Conservation (phyloP, 768 basidiomycete species). For the Cystofilobasidium bisporidii region DNA sequence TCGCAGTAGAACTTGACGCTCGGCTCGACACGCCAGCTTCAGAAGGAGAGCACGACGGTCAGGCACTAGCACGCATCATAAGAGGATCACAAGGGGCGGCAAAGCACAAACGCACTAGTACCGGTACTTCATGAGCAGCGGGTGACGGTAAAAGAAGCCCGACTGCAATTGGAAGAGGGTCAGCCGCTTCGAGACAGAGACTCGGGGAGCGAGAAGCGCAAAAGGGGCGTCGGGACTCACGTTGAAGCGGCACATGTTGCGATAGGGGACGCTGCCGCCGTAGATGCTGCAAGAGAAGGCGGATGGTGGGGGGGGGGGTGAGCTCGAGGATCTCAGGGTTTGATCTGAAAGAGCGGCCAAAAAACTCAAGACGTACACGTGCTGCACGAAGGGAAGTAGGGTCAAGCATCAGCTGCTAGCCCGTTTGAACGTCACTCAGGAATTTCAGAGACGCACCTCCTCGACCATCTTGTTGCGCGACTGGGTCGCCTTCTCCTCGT, state of each 20-base stretch:
- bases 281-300: conserved; percentile 3
- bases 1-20: conserved; percentile 57
- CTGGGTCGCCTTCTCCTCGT: conserved; percentile 56
- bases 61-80: too few species aligned
- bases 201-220: not conserved
- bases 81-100: not conserved
- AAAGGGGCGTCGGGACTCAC: not conserved
- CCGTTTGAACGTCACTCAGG: too few species aligned
- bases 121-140: conserved; percentile 22
- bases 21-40: conserved; percentile 25
- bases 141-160: conserved; percentile 28
- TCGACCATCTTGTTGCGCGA: conserved; percentile 54
- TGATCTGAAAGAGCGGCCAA: too few species aligned
- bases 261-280: not conserved
- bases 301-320: not conserved
- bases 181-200: not conserved
- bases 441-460: not conserved
- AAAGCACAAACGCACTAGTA: conserved; percentile 14
- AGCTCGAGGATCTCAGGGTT: too few species aligned
- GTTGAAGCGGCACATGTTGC: not conserved
- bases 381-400: not conserved
- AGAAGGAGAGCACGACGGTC: not conserved
- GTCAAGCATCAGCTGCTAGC: too few species aligned
- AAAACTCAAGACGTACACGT: too few species aligned
- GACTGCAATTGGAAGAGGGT: conserved; percentile 17